Conservation (phyloP, 371 early-diverging fungal species). For the Smittium mucronatum region DNA sequence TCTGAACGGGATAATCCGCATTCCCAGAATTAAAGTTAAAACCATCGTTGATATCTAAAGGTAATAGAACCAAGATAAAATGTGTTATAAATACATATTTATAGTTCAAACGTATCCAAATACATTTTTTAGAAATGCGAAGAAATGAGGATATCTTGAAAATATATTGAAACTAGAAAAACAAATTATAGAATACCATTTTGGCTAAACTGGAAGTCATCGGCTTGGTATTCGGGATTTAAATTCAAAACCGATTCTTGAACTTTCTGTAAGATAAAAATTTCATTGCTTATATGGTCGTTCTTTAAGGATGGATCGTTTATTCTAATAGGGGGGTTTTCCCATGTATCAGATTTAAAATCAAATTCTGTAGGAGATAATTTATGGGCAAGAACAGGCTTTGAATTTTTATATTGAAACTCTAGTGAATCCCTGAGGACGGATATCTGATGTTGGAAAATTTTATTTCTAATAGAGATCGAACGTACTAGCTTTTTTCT, state of each 20-base stretch:
- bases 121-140: too few relatives aligned
- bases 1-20: background rate
- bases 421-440: constrained; percentile 7
- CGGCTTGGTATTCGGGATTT: background rate
- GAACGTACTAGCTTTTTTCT: constrained; percentile 5
- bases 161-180: background rate
- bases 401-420: too few relatives aligned
- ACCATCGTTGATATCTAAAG: background rate
- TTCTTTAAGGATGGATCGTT: background rate
- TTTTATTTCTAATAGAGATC: constrained; percentile 7
- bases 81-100: background rate
- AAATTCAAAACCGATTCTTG: background rate
- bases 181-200: background rate
- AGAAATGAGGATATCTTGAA: too few relatives aligned
- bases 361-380: too few relatives aligned
- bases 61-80: background rate
- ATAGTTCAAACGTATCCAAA: too few relatives aligned
- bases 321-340: too few relatives aligned
- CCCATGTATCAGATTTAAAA: too few relatives aligned
- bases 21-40: background rate
- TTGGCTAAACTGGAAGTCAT: background rate
- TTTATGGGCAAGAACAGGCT: too few relatives aligned
- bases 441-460: constrained; percentile 7
- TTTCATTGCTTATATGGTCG: background rate
- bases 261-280: background rate